Conservation (phyloP, 2,329 filamentous ascomycete genomes). For the Amauroascus verrucosus region DNA sequence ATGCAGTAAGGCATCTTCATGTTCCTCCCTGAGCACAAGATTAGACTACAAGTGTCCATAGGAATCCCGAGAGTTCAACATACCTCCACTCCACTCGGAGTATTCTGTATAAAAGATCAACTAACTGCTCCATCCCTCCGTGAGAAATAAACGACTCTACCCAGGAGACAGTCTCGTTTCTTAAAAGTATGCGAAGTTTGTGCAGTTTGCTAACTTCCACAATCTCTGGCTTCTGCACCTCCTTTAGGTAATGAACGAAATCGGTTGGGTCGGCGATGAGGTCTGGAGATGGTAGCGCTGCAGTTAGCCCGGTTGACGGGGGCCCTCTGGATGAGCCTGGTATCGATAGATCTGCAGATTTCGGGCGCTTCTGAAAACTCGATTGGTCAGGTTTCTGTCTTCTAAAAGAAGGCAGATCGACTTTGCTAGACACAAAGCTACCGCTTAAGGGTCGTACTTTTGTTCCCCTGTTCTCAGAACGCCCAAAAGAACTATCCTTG, state of each 20-base stretch:
- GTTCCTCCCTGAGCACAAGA: conserved; percentile 60
- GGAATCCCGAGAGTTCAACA: conserved; percentile 23
- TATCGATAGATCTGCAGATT: conserved; percentile 60
- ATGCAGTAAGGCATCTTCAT: conserved; percentile 85
- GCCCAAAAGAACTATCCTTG: conserved; percentile 34
- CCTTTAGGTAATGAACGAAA: conserved; percentile 75
- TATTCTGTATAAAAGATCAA: conserved; percentile 76
- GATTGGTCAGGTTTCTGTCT: conserved; percentile 59
- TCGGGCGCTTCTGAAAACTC: conserved; percentile 57
- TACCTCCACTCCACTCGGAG: conserved; percentile 95
- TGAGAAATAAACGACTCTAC: conserved; percentile 83
- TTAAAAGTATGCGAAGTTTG: conserved; percentile 76
- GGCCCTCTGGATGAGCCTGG: conserved; percentile 49
- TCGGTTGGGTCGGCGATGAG: conserved; percentile 66
- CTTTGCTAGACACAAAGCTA: conserved; percentile 68
- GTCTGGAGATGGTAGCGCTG: conserved; percentile 51
- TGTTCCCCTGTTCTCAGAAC: conserved; percentile 33
- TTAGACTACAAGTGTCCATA: neutral
- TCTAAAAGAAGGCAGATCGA: conserved; percentile 61
- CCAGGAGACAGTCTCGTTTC: conserved; percentile 94
- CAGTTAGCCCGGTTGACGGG: conserved; percentile 40
- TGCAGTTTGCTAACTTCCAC: conserved; percentile 93
- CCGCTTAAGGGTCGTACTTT: conserved; percentile 52
- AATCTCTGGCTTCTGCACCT: conserved; percentile 66
- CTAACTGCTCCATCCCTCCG: conserved; percentile 86